Percentiles rank a stretch among this genome's conserved stretches.
phyloP scores from a whole-genome alignment of 2,329 filamentous ascomycete genomes.

The Rhynchosporium secalis region DNA sequence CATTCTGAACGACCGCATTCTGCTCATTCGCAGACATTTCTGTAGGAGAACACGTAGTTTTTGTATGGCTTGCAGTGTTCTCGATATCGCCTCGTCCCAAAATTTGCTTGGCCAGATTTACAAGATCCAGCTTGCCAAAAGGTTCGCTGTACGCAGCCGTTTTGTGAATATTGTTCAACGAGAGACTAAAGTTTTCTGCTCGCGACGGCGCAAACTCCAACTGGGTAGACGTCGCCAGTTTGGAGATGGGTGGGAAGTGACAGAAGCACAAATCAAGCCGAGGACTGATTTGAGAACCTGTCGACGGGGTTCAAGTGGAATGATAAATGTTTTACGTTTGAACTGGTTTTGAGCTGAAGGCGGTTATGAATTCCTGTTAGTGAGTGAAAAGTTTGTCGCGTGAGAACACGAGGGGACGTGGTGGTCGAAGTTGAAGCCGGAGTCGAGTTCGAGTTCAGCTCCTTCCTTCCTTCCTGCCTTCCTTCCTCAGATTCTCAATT shows the following conservation, averaged over 20 bases:
- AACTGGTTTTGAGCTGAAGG: too few relatives aligned
- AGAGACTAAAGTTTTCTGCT: slow-evolving; percentile 20
- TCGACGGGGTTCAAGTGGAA: neutral
- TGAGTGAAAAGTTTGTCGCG: neutral
- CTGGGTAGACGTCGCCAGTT: slow-evolving; percentile 29
- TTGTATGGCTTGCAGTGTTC: slow-evolving; percentile 1
- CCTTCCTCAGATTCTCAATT: neutral
- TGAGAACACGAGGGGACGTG: neutral
- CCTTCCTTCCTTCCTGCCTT: neutral
- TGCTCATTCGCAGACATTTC: slow-evolving; percentile 29
- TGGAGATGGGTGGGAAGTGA: slow-evolving; percentile 15
- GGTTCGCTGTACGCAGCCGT: slow-evolving; percentile 27
- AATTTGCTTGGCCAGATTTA: slow-evolving; percentile 32
- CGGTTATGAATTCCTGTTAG: neutral
- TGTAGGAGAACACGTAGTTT: slow-evolving; percentile 3
- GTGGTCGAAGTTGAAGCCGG: neutral
- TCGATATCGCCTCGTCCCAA: slow-evolving; percentile 20
- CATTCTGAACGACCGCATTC: slow-evolving; percentile 23
- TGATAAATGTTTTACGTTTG: neutral
- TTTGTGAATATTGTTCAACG: slow-evolving; percentile 23
- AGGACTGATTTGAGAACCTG: slow-evolving; percentile 12
- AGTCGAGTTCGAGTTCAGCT: neutral
- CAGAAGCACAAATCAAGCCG: slow-evolving; percentile 12
- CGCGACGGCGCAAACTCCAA: slow-evolving; percentile 27
- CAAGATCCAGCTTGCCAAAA: slow-evolving; percentile 30